Base-by-base conservation (phyloP, 371 early-diverging fungal genomes). In the Cokeromyces recurvatus region DNA sequence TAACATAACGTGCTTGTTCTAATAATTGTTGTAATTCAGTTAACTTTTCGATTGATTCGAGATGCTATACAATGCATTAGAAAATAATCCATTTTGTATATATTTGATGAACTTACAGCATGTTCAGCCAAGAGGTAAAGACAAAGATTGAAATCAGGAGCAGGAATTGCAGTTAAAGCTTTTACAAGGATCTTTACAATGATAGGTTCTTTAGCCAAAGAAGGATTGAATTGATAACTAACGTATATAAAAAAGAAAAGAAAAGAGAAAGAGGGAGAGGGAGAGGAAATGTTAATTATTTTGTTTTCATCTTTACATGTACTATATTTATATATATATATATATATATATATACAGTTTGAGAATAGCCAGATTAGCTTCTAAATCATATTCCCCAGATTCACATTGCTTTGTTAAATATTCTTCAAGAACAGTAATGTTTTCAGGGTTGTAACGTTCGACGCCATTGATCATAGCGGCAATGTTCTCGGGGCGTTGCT, bases 391-490 rank as follows among this genome's bases (percentile, higher is more conserved):
- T 61, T 84, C 78, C 68, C 76, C 81, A 55, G 72, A 79, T 29
- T 78, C 71, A 69, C 90, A 87, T 68, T 92, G 94, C 16, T 77
- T 68, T 19, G 70, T 74, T 17, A 93, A 78, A 67, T 95, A 92
- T 37, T 81, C 84, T 62, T 92, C 92, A 9, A 94, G 77, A 14
- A 85, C 71, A 41, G 79, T 71, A 43, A 88, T 71, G 59, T 92
- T 92, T 49, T 89, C 85, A 35, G 91, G 90, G 65, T 94, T 91
- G 84, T 93, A 94, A 50, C 90, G 83, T 63, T 89, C 86, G 29
- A 90, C 86, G 46, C 85, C 85, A 36, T 82, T 82, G 38, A 91
- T 82, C 49, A 90, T 66, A 24, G 72, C 76, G 58, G 87, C 82
- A 55, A 91, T 87, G 35, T 79, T 72, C 48, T 87, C 82, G 38